These are phyloP conservation scores for Copromyces sp. DNA, from an alignment of 495 filamentous ascomycete species.

Conservation along the genomic window DNA sequence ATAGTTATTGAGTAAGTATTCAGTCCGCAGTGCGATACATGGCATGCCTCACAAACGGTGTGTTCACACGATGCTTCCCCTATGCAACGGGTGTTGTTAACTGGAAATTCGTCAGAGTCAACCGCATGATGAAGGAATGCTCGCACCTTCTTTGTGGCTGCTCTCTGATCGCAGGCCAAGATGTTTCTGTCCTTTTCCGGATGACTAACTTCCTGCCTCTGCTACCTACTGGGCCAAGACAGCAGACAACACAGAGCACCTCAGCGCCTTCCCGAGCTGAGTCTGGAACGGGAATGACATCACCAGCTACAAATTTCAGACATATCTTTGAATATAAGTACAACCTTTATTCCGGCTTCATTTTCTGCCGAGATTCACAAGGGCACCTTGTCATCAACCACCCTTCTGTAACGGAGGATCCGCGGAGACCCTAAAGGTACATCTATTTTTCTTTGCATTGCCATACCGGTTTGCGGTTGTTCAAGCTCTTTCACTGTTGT, in stretches of 20 bases:
- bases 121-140: background rate
- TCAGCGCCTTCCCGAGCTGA: background rate
- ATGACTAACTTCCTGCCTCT: background rate
- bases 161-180: background rate
- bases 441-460: background rate
- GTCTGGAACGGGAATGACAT: background rate
- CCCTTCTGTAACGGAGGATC: background rate
- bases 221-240: background rate
- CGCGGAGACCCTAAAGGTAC: background rate
- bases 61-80: background rate
- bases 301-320: background rate
- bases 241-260: background rate
- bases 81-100: background rate
- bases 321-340: background rate
- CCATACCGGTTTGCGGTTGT: background rate
- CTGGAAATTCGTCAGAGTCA: too few species aligned
- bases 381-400: background rate
- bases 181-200: background rate
- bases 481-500: background rate
- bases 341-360: background rate
- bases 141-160: background rate
- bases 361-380: background rate
- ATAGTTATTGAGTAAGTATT: background rate
- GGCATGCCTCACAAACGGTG: background rate
- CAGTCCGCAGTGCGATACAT: background rate